Evolutionary conservation across 2,329 filamentous ascomycete species (phyloP).

Genomic region (Fusarium sp.): DNA sequence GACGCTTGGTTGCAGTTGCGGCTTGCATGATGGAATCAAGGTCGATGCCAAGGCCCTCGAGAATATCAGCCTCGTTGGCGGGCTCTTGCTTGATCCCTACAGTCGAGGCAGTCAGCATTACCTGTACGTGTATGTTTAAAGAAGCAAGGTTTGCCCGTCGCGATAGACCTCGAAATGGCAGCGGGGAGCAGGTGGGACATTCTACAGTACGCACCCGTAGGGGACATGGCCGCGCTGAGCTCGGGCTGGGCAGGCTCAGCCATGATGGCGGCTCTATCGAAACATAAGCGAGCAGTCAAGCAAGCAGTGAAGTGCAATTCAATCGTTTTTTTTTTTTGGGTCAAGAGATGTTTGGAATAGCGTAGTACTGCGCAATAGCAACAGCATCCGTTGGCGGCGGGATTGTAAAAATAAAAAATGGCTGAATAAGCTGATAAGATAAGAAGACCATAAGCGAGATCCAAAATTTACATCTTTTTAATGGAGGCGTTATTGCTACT

Average conservation of each 20-base stretch:
- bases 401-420: not conserved
- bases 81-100: conserved; percentile 53
- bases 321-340: conserved; percentile 21
- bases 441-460: not conserved
- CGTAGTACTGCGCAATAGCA: conserved; percentile 35
- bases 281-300: conserved; percentile 34
- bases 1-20: conserved; percentile 48
- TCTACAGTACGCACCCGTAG: conserved; percentile 47
- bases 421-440: not conserved
- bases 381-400: conserved; percentile 31
- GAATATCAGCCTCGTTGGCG: conserved; percentile 50
- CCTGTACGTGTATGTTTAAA: not conserved
- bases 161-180: conserved; percentile 8
- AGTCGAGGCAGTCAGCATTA: conserved; percentile 41
- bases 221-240: conserved; percentile 47
- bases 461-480: too few species aligned
- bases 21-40: conserved; percentile 49
- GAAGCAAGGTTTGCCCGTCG: conserved; percentile 14
- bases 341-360: conserved; percentile 28
- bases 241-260: conserved; percentile 53
- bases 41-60: conserved; percentile 50
- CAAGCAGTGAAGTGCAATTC: conserved; percentile 24
- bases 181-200: conserved; percentile 21
- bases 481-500: too few species aligned
- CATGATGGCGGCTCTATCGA: conserved; percentile 50